Base-by-base conservation (phyloP, 495 filamentous ascomycete species). In the Penicillium argentinense region DNA sequence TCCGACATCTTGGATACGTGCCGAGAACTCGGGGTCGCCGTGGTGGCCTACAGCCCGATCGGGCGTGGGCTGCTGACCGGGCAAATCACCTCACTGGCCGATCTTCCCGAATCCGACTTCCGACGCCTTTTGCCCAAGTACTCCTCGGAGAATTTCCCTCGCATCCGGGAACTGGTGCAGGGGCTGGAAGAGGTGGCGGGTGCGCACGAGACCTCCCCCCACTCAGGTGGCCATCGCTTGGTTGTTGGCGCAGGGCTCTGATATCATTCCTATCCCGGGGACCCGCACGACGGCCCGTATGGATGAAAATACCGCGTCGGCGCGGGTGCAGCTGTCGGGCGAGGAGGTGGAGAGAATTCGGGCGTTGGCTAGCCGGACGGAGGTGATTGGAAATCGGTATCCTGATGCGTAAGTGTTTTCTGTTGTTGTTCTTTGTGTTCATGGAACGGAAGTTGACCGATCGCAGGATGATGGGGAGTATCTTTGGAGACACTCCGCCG, bases 1-100 rank as follows among this genome's bases (percentile, higher is more conserved):
- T 68, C 71, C 1, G 53, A 67, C 8, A 54, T 86, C 4, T 51
- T 86, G 4, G 57, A 70, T 6, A 78, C 83, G 0, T 75, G 71
- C 49, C 74, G 82, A 4, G 82, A 86, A 45, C 73, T 90, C 4
- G 84, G 81, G 8, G 64, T 85, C 13, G 67, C 82, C 0, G 62
- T 82, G 6, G 71, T 87, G 0, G 81, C 80, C 0, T 86, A 82
- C 61, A 76, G 68, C 13, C 85, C 86, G 0, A 67, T 88, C 4
- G 82, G 82, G 1, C 75, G 72, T 2, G 84, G 84, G 11, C 59
- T 86, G 12, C 55, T 87, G 19, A 76, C 73, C 1, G 81, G 78
- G 4, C 42, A 67, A 3, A 68, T 77, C 59, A 57, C 60, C 25
- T 69, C 61, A 3, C 57, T 39, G 1, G 66, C 60, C 9, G 79